A percentile compares a stretch with the other conserved stretches of the same genome.
These are phyloP conservation scores for Candida nitratophila DNA, from an alignment of 805 yeast genomes.

Conservation along the genomic window DNA sequence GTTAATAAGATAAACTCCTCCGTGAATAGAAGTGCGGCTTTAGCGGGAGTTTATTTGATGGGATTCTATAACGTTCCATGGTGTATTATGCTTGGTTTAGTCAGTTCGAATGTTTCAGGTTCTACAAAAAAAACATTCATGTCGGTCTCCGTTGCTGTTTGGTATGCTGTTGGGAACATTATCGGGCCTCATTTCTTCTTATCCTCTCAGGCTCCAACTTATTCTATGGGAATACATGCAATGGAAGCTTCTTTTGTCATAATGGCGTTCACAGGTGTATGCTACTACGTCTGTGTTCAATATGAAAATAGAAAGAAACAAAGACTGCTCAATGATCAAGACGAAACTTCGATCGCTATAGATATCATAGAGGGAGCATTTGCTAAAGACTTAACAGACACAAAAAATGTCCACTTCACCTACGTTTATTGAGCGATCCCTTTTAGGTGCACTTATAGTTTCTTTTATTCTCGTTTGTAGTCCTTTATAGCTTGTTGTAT, in stretches of 20 bases:
- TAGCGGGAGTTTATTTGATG: background rate
- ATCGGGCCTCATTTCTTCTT: conserved; percentile 68
- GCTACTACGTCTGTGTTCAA: background rate
- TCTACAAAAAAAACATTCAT: conserved; percentile 54
- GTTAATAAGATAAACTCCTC: background rate
- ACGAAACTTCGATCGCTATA: too few species aligned
- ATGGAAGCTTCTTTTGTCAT: background rate
- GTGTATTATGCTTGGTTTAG: conserved; percentile 17
- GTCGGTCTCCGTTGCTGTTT: conserved; percentile 47
- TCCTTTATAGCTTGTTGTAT: too few species aligned
- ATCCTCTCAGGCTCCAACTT: conserved; percentile 46
- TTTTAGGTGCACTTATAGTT: too few species aligned
- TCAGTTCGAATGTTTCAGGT: conserved; percentile 46
- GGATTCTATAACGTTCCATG: background rate
- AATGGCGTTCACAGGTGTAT: background rate
- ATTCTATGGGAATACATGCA: conserved; percentile 13
- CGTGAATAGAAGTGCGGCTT: background rate
- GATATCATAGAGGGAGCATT: too few species aligned
- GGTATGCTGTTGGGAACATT: conserved; percentile 58
- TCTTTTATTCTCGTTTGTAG: too few species aligned
- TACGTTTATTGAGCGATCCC: too few species aligned
- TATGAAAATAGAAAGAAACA: background rate
- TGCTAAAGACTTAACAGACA: too few species aligned
- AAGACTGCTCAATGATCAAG: background rate
- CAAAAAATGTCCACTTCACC: too few species aligned